Base-by-base conservation (phyloP, 345 rosid genomes). In the Diplotaxis tenuifolia region DNA sequence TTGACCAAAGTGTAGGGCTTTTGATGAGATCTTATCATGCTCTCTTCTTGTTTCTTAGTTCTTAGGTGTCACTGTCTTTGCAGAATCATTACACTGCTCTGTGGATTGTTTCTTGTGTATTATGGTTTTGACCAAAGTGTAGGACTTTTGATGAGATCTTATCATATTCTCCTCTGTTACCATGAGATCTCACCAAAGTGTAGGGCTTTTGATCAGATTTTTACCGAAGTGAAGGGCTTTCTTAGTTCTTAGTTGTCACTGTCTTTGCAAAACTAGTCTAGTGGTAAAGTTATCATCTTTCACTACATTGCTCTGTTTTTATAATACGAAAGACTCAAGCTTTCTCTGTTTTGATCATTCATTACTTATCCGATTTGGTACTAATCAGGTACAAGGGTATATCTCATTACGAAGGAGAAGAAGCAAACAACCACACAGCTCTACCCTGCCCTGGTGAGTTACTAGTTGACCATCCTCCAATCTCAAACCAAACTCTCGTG, bases 371-470 rank as follows among this genome's bases (percentile, higher is more conserved):
- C 72, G 71, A 19, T 9, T 22, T 12, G n/a, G n/a, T n/a, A n/a
- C n/a, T n/a, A n/a, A n/a, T 49, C 88, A 92, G 98, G 65, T 96
- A 82, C 85, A 92, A 92, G 80, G 99, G 99, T 55, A 86, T 96
- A 78, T 92, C 99, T 0, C 98, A 96, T 70, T 92, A 92, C 70
- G 91, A 90, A 83, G 90, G 79, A 65, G 82, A 81, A 4, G 93
- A 84, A 62, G 77, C 85, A 28, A 79, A 72, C 71, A 90, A 90
- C 83, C 93, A 86, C 70, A 92, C 96, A 11, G 86, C 91, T 68
- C 82, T 96, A 52, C 97, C 96, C 7, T 96, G 99, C 69, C 97
- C 97, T 0, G 96, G 98, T 42, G 98, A 87, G 85, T 97, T 96
- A 31, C 94, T 96, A 2, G 98, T 96, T 7, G 99, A 96, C 74